Conservation (phyloP, 768 basidiomycete species). For the Symmetrospora coprosmae region DNA sequence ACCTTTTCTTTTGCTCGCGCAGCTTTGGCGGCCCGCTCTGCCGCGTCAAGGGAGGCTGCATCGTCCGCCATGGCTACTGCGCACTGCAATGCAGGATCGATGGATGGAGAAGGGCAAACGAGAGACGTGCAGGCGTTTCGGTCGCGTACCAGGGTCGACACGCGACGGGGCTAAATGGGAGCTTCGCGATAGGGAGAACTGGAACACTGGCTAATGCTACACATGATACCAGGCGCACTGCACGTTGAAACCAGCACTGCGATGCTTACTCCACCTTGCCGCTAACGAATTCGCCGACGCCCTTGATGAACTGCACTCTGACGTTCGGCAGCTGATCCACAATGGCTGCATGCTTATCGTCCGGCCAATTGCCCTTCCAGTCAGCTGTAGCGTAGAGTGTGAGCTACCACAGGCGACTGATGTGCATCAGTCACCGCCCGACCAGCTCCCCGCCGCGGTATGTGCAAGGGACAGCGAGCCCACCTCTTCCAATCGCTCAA, state of each 20-base stretch:
- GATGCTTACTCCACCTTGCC: not conserved
- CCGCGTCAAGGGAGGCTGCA: constrained; percentile 1
- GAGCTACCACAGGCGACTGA: not conserved
- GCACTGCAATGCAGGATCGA: not conserved
- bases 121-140: no score
- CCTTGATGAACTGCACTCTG: not conserved
- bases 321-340: not conserved
- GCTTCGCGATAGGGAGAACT: no score
- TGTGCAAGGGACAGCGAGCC: not conserved
- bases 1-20: constrained; percentile 7
- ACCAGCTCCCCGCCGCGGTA: no score
- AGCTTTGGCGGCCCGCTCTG: not conserved
- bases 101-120: no score
- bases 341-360: not conserved
- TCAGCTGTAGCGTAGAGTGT: not conserved
- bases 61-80: constrained; percentile 1
- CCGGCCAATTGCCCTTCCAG: not conserved
- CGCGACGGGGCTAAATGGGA: no score
- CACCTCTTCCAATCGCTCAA: not conserved
- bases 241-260: no score
- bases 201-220: no score
- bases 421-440: not conserved
- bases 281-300: not conserved
- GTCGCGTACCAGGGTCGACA: no score
- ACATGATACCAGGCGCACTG: no score